phyloP scores from a whole-genome alignment of 495 filamentous ascomycete genomes.

The Penicillium psychrofluorescens region DNA sequence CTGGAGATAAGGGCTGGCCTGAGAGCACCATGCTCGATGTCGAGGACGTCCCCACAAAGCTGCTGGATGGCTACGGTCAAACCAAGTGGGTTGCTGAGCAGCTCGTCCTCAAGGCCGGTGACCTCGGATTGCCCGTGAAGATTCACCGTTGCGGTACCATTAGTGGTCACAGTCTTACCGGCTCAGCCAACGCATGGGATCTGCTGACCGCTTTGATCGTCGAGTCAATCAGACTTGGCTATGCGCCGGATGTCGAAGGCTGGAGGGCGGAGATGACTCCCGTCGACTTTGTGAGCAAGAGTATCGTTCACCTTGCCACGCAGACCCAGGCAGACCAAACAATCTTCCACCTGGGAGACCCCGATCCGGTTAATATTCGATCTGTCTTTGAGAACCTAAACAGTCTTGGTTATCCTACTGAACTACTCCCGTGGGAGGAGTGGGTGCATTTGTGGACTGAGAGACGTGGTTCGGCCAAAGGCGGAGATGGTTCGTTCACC shows the following conservation, averaged over 20 bases:
- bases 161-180: constrained; percentile 55
- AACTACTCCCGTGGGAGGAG: constrained; percentile 50
- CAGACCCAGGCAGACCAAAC: constrained; percentile 44
- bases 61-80: constrained; percentile 57
- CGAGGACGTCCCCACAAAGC: constrained; percentile 50
- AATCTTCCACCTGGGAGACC: constrained; percentile 60
- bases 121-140: constrained; percentile 51
- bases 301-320: constrained; percentile 53
- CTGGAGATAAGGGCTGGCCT: constrained; percentile 47
- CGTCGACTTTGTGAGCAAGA: constrained; percentile 60
- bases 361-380: constrained; percentile 49
- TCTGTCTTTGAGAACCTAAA: constrained; percentile 49
- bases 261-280: constrained; percentile 70
- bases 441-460: constrained; percentile 58
- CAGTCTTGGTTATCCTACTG: constrained; percentile 55
- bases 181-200: constrained; percentile 62
- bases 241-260: constrained; percentile 53
- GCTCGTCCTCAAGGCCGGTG: constrained; percentile 54
- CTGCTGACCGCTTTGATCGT: constrained; percentile 58
- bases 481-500: constrained; percentile 54
- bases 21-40: constrained; percentile 52
- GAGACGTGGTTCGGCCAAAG: constrained; percentile 46
- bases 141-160: constrained; percentile 59
- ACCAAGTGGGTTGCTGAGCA: constrained; percentile 65
- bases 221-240: constrained; percentile 57